Evolutionary conservation across 2,329 filamentous ascomycete genomes (phyloP), one percentile per base, ranked within the genome.

Genomic region (Phaeoacremonium minimum): DNA sequence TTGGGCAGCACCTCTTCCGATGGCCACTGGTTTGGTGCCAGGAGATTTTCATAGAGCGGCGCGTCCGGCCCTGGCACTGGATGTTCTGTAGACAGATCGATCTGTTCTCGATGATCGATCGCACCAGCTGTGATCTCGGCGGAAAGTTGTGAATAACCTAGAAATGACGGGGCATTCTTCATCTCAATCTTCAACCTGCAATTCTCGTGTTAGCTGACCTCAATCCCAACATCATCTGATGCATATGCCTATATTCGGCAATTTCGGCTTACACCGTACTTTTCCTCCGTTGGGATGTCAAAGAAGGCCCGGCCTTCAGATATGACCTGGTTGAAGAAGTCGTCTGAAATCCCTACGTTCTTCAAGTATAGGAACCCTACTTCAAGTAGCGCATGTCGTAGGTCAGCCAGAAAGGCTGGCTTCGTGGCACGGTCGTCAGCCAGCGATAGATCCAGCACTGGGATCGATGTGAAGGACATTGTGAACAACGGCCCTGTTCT

Each of bases 351-450:
- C 15, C 83, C 85, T 3, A 86, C 82, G 52, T 94, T 89, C 53
- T 82, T 83, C 43, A 95, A 75, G 53, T 95, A 95, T 15, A 94
- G 60, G 52, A 95, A 95, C 2, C 88, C 88, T n/a, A 94, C 85
- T 56, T 91, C 84, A 50, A 95, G 76, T 19, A 95, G 65, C 0
- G 87, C 86, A 58, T 85, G 69, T 13, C 85, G 83, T 19, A 95
- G 71, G 36, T 86, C 70, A 1, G 66, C 60, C 0, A 94, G 73
- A 50, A 95, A 93, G 19, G 64, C 65, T 3, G 84, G 74, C 61
- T 93, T 94, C 1, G 84, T 82, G 5, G 66, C 64, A 14, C 77
- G 70, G 47, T 80, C 63, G 45, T 70, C 66, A 28, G 87, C 83
- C 15, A 75, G 66, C 12, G 83, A 76, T 41, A 94, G 73, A 55